phyloP scores from a whole-genome alignment of 2,329 filamentous ascomycete genomes.

The Colletotrichum sp. region DNA sequence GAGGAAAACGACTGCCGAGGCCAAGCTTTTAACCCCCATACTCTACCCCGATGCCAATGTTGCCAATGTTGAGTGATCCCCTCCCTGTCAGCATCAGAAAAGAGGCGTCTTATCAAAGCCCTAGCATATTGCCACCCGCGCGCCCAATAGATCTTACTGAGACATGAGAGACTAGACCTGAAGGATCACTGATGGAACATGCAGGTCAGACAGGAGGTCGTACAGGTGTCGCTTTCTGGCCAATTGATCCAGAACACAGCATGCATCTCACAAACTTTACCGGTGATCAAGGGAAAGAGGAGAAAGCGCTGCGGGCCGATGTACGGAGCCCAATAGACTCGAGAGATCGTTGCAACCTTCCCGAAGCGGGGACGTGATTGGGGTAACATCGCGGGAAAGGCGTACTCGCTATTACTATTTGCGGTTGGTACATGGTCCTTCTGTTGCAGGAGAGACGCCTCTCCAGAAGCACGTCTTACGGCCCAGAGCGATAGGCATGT shows the following conservation, averaged over 20 bases:
- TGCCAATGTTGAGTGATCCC: not conserved
- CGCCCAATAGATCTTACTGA: not conserved
- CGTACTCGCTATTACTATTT: not conserved
- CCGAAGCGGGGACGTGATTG: not conserved
- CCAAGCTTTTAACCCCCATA: conserved; percentile 15
- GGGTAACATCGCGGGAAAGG: not conserved
- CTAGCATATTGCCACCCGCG: not conserved
- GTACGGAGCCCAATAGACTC: not conserved
- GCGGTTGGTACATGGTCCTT: not conserved
- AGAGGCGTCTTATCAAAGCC: conserved; percentile 1
- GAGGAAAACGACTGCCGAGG: not conserved
- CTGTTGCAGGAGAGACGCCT: not conserved
- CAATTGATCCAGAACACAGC: conserved; percentile 4
- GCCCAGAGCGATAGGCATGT: not conserved
- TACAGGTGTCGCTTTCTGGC: not conserved
- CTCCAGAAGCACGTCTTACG: not conserved
- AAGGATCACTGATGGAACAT: not conserved
- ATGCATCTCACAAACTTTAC: not conserved
- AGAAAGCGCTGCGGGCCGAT: not conserved
- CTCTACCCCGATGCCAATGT: not conserved
- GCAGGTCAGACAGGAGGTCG: conserved; percentile 1
- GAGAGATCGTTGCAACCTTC: conserved; percentile 1
- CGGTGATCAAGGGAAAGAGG: not conserved
- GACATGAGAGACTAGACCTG: not conserved
- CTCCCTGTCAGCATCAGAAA: not conserved